These are phyloP conservation scores for Candida insectorum DNA, from an alignment of 805 yeast genomes.

Conservation along the genomic window DNA sequence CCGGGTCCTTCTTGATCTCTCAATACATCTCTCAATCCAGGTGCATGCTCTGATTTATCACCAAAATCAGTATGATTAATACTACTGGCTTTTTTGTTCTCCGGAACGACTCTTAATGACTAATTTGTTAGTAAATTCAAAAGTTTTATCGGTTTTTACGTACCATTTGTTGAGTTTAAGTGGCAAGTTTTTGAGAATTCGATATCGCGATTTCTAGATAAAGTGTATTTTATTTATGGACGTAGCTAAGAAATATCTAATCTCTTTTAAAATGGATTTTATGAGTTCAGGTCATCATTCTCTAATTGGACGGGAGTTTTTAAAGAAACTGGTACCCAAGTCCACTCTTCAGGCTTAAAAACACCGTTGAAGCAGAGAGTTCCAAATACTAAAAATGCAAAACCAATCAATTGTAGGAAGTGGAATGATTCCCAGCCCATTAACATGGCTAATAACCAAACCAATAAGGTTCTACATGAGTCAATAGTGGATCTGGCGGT, in stretches of 20 bases:
- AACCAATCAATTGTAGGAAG: constrained; percentile 62
- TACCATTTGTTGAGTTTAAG: too few species aligned
- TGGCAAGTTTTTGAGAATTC: too few species aligned
- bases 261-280: too few species aligned
- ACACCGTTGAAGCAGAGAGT: constrained; percentile 74
- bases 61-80: constrained; percentile 54
- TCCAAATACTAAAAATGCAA: constrained; percentile 61
- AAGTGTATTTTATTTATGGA: too few species aligned
- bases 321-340: constrained; percentile 46
- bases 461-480: constrained; percentile 69
- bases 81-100: constrained; percentile 37
- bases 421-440: constrained; percentile 76
- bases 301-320: too few species aligned
- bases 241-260: too few species aligned
- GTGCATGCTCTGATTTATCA: constrained; percentile 60
- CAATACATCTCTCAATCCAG: constrained; percentile 66
- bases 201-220: too few species aligned
- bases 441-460: constrained; percentile 67
- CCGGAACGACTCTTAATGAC: constrained; percentile 51
- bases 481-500: constrained; percentile 79
- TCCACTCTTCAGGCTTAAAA: constrained; percentile 48
- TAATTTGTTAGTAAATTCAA: too few species aligned
- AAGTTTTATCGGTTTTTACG: too few species aligned
- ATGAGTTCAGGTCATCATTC: too few species aligned
- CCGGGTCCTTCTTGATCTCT: constrained; percentile 65